Evolutionary conservation across 441 rosid genomes (phyloP).

Genomic region (Erodium texanum): DNA sequence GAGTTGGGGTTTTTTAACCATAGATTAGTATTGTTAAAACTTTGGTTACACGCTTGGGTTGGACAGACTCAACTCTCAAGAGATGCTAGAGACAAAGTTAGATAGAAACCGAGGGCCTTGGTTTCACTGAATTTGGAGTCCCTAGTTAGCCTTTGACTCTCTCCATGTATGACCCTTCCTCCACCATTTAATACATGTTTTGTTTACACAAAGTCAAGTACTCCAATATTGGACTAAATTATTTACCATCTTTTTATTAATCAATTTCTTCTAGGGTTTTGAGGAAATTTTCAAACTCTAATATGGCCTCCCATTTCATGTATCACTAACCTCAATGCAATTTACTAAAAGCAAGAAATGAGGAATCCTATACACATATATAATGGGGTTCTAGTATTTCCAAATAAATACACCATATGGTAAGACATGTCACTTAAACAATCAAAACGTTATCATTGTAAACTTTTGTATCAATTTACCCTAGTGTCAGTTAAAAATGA

Average conservation of each 20-base stretch:
- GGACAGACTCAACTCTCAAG: conserved; percentile 54
- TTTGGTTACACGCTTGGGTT: conserved; percentile 43
- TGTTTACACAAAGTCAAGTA: conserved; percentile 2
- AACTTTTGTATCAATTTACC: too few species aligned
- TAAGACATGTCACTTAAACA: too few species aligned
- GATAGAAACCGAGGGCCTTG: conserved; percentile 47
- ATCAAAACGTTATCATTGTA: too few species aligned
- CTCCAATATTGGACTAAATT: neutral
- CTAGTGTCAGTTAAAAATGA: too few species aligned
- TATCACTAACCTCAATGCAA: neutral
- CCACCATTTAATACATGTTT: conserved; percentile 27
- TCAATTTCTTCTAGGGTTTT: neutral
- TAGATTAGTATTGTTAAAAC: conserved; percentile 12
- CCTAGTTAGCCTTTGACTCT: conserved; percentile 54
- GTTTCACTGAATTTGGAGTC: conserved; percentile 59
- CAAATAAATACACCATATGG: too few species aligned
- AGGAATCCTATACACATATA: neutral
- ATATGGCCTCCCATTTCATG: neutral
- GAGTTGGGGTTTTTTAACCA: conserved; percentile 28
- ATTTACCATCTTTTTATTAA: neutral
- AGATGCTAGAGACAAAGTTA: conserved; percentile 42
- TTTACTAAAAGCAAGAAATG: neutral
- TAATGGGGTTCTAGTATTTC: too few species aligned
- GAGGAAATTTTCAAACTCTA: neutral
- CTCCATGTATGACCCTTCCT: too few species aligned